A percentile compares a stretch with the other conserved stretches of the same genome.
Conservation (phyloP, 768 basidiomycete genomes). For the Fibroporia radiculosa region DNA sequence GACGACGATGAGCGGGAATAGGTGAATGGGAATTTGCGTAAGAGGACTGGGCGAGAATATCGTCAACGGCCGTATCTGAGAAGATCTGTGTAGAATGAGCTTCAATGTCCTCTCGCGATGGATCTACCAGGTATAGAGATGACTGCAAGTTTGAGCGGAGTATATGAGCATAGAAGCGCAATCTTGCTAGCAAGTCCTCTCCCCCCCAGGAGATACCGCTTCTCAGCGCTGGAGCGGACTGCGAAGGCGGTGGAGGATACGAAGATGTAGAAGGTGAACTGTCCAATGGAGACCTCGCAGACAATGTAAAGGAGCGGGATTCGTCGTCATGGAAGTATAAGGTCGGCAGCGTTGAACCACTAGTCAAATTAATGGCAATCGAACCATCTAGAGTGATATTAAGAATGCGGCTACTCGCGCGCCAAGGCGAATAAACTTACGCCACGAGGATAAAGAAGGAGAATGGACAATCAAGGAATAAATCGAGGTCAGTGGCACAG, state of each 20-base stretch:
- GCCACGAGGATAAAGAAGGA: slow-evolving; percentile 80
- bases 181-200: slow-evolving; percentile 72
- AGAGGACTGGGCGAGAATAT: slow-evolving; percentile 75
- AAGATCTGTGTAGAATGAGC: slow-evolving; percentile 82
- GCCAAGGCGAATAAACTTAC: slow-evolving; percentile 30
- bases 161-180: slow-evolving; percentile 72
- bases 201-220: slow-evolving; percentile 70
- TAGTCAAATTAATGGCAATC: slow-evolving; percentile 82
- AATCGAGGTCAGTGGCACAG: slow-evolving; percentile 83
- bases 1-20: slow-evolving; percentile 75
- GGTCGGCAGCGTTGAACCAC: slow-evolving; percentile 78
- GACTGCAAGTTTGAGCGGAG: slow-evolving; percentile 83
- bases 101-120: slow-evolving; percentile 87
- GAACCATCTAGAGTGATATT: slow-evolving; percentile 58
- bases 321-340: slow-evolving; percentile 98
- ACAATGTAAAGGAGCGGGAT: slow-evolving; percentile 65
- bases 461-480: slow-evolving; percentile 85
- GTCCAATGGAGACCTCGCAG: slow-evolving; percentile 31
- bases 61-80: slow-evolving; percentile 80
- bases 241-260: slow-evolving; percentile 58
- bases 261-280: slow-evolving; percentile 26
- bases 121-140: slow-evolving; percentile 84
- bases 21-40: slow-evolving; percentile 74
- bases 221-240: slow-evolving; percentile 35
- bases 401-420: not conserved